A percentile compares a stretch with the other conserved stretches of the same genome.
These are phyloP conservation scores for Cronartium quercuum DNA, from an alignment of 1,284 basidiomycete species.

Conservation along the genomic window DNA sequence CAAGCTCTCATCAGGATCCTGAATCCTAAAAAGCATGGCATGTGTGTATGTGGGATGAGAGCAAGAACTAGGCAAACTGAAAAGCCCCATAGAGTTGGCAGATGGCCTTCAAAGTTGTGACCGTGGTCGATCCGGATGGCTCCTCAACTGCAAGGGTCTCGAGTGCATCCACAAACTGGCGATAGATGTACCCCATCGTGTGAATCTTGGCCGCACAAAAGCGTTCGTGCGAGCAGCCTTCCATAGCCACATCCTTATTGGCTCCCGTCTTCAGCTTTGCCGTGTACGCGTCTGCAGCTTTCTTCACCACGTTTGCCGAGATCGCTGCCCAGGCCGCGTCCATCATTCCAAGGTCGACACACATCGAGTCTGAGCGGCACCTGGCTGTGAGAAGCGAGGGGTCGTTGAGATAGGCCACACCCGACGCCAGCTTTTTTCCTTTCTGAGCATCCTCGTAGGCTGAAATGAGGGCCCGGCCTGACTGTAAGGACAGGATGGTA, in stretches of 20 bases:
- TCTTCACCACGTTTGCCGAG: slow-evolving; percentile 49
- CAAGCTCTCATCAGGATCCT: not conserved
- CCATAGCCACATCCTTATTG: slow-evolving; percentile 48
- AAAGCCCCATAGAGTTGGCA: slow-evolving; percentile 34
- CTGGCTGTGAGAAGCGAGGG: slow-evolving; percentile 44
- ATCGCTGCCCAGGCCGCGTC: slow-evolving; percentile 48
- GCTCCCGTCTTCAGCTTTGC: slow-evolving; percentile 44
- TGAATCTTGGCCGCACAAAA: slow-evolving; percentile 49
- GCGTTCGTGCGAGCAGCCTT: slow-evolving; percentile 48
- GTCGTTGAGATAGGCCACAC: slow-evolving; percentile 48
- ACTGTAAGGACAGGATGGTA: slow-evolving; percentile 48
- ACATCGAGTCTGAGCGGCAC: slow-evolving; percentile 44
- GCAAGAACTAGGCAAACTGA: slow-evolving; percentile 10
- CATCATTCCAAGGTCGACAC: slow-evolving; percentile 47
- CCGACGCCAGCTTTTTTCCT: slow-evolving; percentile 45
- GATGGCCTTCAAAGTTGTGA: slow-evolving; percentile 9
- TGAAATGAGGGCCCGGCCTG: slow-evolving; percentile 47
- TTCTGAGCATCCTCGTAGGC: slow-evolving; percentile 47
- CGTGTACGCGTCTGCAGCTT: slow-evolving; percentile 48
- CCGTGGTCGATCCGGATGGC: not conserved
- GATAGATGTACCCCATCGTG: slow-evolving; percentile 49
- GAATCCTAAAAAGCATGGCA: not conserved
- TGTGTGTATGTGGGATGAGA: not conserved
- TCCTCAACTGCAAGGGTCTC: slow-evolving; percentile 42
- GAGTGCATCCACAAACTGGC: slow-evolving; percentile 48